Conservation (phyloP, 768 basidiomycete species). For the Xerocomellus amylosporus region DNA sequence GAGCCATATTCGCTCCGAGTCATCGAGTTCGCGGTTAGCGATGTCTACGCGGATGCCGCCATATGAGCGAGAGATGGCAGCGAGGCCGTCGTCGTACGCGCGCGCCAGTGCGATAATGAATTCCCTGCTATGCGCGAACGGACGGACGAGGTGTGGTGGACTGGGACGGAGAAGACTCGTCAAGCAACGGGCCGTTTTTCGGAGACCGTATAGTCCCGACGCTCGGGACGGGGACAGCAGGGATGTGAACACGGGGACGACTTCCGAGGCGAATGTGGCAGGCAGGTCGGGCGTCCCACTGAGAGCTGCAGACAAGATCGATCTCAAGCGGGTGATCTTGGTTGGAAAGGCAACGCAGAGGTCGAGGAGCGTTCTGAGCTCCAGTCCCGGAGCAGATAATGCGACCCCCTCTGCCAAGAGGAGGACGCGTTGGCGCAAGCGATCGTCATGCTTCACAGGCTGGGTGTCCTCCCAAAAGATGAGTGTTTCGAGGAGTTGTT, state of each 20-base stretch:
- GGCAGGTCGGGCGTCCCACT: constrained; percentile 34
- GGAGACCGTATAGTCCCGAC: constrained; percentile 58
- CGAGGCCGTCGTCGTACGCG: constrained; percentile 59
- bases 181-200: constrained; percentile 61
- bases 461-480: constrained; percentile 52
- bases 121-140: constrained; percentile 49
- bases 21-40: constrained; percentile 40
- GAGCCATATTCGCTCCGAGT: constrained; percentile 73
- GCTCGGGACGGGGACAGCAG: constrained; percentile 43
- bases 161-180: constrained; percentile 50
- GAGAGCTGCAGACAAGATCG: constrained; percentile 43
- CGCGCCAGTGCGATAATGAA: constrained; percentile 58
- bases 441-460: constrained; percentile 37
- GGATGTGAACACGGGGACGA: constrained; percentile 54
- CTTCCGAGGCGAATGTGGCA: constrained; percentile 39
- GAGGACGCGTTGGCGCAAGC: constrained; percentile 49
- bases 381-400: constrained; percentile 39
- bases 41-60: constrained; percentile 45
- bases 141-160: constrained; percentile 46
- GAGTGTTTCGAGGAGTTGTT: constrained; percentile 48
- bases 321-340: constrained; percentile 43
- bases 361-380: constrained; percentile 57
- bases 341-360: constrained; percentile 55
- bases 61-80: constrained; percentile 54
- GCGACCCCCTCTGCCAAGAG: constrained; percentile 57